Evolutionary conservation across 108 stramenopile genomes (phyloP).

Genomic region (Cyclotella baltica): DNA sequence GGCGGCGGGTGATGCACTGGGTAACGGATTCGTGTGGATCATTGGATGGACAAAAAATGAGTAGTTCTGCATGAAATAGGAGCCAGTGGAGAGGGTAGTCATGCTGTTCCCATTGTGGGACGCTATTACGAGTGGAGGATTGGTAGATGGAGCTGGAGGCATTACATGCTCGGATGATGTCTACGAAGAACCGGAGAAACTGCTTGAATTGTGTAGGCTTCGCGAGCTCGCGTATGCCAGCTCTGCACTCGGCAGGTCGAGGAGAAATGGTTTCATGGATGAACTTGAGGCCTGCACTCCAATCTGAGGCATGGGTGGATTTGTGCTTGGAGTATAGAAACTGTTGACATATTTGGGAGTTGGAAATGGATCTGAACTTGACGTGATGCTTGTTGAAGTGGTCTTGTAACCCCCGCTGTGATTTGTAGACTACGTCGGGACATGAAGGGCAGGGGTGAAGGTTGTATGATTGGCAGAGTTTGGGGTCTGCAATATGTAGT

Average conservation of each 20-base stretch:
- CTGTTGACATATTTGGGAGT: neutral
- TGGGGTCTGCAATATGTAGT: neutral
- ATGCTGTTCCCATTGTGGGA: neutral
- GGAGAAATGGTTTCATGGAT: neutral
- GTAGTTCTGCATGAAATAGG: neutral
- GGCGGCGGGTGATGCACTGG: neutral
- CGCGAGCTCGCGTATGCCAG: neutral
- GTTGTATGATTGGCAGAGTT: neutral
- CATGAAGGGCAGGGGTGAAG: conserved; percentile 8
- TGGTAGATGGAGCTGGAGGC: neutral
- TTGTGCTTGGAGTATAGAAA: neutral
- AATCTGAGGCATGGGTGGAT: neutral
- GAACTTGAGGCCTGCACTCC: neutral
- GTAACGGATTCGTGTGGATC: neutral
- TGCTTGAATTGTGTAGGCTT: neutral
- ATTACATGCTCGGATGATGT: neutral
- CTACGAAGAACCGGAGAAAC: neutral
- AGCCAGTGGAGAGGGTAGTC: neutral
- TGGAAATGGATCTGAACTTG: neutral
- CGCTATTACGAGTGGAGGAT: neutral
- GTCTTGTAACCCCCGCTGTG: neutral
- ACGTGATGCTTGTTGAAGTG: neutral
- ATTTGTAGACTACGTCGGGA: neutral
- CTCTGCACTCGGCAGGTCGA: neutral
- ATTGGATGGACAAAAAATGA: neutral